phyloP scores from a whole-genome alignment of 768 basidiomycete genomes.

The Lactarius hatsudake region DNA sequence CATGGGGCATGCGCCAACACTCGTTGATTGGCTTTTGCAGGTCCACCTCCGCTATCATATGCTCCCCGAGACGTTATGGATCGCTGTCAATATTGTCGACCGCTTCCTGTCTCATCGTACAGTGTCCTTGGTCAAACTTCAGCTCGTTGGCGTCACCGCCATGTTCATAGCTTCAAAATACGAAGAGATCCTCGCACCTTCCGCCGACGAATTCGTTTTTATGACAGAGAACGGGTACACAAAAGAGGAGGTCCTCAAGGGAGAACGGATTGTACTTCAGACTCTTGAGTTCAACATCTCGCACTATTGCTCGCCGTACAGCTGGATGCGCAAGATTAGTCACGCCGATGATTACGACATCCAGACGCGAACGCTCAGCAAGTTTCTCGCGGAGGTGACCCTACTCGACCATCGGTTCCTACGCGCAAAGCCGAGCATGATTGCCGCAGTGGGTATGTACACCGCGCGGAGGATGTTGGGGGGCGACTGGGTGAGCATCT shows the following conservation, averaged over 20 bases:
- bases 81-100: conserved; percentile 92
- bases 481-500: conserved; percentile 86
- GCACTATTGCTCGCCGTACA: conserved; percentile 98
- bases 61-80: conserved; percentile 99
- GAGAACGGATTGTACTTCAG: conserved; percentile 94
- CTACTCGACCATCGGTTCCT: conserved; percentile 91
- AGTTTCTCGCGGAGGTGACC: conserved; percentile 96
- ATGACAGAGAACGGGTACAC: conserved; percentile 96
- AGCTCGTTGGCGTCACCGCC: conserved; percentile 96
- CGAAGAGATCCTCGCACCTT: conserved; percentile 97
- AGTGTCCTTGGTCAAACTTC: conserved; percentile 80
- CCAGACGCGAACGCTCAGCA: conserved; percentile 94
- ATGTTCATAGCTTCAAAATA: conserved; percentile 99
- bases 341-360: conserved; percentile 99
- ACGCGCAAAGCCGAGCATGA: conserved; percentile 86
- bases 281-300: conserved; percentile 94
- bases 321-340: conserved; percentile 98
- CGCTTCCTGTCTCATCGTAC: conserved; percentile 68
- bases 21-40: conserved; percentile 98
- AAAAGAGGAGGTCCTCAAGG: conserved; percentile 95
- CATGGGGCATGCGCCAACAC: conserved; percentile 93
- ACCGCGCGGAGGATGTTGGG: conserved; percentile 90
- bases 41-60: conserved; percentile 98
- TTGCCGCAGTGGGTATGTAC: conserved; percentile 98
- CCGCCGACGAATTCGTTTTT: conserved; percentile 96